These are phyloP conservation scores for Globisporangium carolinianum DNA, from an alignment of 352 stramenopile species.

Conservation along the genomic window DNA sequence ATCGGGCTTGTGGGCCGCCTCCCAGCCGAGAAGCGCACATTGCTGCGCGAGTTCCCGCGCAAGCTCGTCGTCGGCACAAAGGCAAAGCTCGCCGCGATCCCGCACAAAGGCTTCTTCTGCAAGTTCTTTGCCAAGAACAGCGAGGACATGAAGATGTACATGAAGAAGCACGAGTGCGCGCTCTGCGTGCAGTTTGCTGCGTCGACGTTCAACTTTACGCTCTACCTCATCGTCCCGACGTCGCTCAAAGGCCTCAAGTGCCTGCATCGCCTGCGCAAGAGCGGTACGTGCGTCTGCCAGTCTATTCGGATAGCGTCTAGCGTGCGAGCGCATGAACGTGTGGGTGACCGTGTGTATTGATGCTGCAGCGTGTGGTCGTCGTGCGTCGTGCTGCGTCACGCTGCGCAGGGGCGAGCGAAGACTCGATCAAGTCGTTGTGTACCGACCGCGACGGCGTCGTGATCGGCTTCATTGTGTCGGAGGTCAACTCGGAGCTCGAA, in stretches of 20 bases:
- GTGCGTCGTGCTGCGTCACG: not conserved
- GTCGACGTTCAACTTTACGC: slow-evolving; percentile 80
- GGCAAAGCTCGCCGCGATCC: slow-evolving; percentile 71
- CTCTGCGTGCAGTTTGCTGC: slow-evolving; percentile 79
- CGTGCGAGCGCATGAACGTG: too few species aligned
- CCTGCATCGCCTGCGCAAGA: slow-evolving; percentile 75
- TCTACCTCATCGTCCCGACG: slow-evolving; percentile 72
- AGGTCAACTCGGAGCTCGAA: slow-evolving; percentile 81
- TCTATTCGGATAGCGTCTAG: not conserved
- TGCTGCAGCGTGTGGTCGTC: not conserved
- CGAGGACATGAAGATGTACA: slow-evolving; percentile 84
- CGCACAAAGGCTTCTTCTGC: slow-evolving; percentile 85
- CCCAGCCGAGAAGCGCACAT: slow-evolving; percentile 71
- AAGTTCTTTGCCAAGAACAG: slow-evolving; percentile 85
- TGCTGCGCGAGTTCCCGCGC: slow-evolving; percentile 72
- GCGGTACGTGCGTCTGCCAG: slow-evolving; percentile 41
- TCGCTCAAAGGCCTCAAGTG: slow-evolving; percentile 64
- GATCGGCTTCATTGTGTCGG: slow-evolving; percentile 84
- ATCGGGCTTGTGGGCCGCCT: slow-evolving; percentile 67
- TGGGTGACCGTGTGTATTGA: not conserved
- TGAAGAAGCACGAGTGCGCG: slow-evolving; percentile 81
- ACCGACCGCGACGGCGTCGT: slow-evolving; percentile 77
- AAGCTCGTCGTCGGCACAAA: slow-evolving; percentile 70
- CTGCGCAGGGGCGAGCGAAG: slow-evolving; percentile 49
- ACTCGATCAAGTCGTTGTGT: slow-evolving; percentile 82